Evolutionary conservation across 345 rosid species (phyloP).

Genomic region (Eucalyptus curtisii): DNA sequence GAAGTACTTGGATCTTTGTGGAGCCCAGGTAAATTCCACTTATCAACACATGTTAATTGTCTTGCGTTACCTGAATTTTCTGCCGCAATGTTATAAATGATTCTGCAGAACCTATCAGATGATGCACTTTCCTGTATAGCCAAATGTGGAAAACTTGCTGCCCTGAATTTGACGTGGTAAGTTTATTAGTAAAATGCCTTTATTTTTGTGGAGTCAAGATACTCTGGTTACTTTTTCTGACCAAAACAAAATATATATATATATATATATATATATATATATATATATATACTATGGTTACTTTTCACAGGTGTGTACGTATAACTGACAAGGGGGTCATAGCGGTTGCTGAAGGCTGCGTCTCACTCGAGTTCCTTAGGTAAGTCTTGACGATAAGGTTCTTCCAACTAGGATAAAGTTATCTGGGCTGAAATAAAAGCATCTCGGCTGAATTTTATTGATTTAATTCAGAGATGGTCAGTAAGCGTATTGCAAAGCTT

Average conservation of each 20-base stretch:
- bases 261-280: no score
- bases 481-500: not conserved
- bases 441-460: not conserved
- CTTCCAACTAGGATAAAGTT: not conserved
- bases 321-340: conserved; percentile 70
- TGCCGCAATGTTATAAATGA: not conserved
- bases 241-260: no score
- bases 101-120: conserved; percentile 69
- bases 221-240: not conserved
- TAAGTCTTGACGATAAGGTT: not conserved
- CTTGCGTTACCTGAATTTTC: not conserved
- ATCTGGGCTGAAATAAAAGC: not conserved
- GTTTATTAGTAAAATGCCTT: not conserved
- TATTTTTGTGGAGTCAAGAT: not conserved
- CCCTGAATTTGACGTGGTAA: conserved; percentile 91
- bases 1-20: conserved; percentile 80
- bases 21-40: conserved; percentile 58
- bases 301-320: conserved; percentile 56
- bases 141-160: conserved; percentile 47
- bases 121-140: conserved; percentile 70
- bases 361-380: conserved; percentile 81
- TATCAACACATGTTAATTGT: not conserved
- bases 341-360: conserved; percentile 62
- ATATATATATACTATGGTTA: not conserved
- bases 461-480: not conserved